Evolutionary conservation across 2,329 filamentous ascomycete species (phyloP).

Genomic region (Mycocentrospora acerina): DNA sequence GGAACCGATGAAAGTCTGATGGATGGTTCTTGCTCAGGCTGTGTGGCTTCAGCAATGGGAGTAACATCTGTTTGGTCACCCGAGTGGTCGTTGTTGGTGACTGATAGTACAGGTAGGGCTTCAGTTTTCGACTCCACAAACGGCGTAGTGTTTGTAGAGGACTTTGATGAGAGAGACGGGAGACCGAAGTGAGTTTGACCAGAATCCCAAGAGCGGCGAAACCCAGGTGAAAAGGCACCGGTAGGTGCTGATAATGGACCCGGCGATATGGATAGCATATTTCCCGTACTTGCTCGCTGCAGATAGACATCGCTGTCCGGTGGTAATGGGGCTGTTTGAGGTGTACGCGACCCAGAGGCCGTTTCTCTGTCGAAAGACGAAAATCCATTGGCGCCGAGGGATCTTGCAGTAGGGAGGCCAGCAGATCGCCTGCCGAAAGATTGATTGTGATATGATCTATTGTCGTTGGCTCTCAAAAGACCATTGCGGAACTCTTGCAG

Average conservation of each 20-base stretch:
- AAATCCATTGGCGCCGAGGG: conserved; percentile 28
- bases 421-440: conserved; percentile 36
- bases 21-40: conserved; percentile 12
- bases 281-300: conserved; percentile 48
- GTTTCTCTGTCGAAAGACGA: conserved; percentile 36
- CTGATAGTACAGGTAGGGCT: conserved; percentile 38
- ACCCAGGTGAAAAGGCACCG: conserved; percentile 38
- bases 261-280: conserved; percentile 45
- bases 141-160: conserved; percentile 30
- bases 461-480: conserved; percentile 43
- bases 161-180: conserved; percentile 29
- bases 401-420: conserved; percentile 29
- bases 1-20: conserved; percentile 25
- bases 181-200: conserved; percentile 38
- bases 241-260: conserved; percentile 44
- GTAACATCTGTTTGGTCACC: conserved; percentile 6
- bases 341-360: conserved; percentile 36
- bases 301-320: conserved; percentile 51
- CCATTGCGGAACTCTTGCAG: conserved; percentile 71
- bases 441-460: conserved; percentile 32
- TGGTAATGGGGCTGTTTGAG: conserved; percentile 42
- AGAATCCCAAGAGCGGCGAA: conserved; percentile 45
- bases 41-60: conserved; percentile 10
- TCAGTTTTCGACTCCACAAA: conserved; percentile 43
- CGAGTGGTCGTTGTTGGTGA: conserved; percentile 28